These are phyloP conservation scores for Suhomyces pyralidae DNA, from an alignment of 805 yeast species.

Conservation along the genomic window DNA sequence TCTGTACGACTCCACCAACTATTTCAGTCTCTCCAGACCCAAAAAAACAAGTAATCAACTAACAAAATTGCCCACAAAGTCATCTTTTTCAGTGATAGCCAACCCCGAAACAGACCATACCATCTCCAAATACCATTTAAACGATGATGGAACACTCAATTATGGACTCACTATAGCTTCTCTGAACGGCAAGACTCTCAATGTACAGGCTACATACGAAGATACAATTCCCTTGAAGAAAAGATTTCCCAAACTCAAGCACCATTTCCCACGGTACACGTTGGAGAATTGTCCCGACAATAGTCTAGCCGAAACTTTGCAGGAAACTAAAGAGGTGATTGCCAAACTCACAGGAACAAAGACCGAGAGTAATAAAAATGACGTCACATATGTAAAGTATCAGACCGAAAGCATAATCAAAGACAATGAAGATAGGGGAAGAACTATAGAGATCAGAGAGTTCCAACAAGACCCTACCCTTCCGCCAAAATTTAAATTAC, in stretches of 20 bases:
- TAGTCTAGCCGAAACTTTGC: conserved; percentile 45
- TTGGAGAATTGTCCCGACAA: conserved; percentile 43
- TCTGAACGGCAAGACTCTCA: conserved; percentile 12
- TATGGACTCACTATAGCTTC: conserved; percentile 25
- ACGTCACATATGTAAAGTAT: conserved; percentile 20
- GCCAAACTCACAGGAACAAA: conserved; percentile 37
- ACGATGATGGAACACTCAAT: conserved; percentile 26
- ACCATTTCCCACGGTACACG: conserved; percentile 36
- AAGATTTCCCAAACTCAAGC: conserved; percentile 35
- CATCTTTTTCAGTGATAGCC: background rate
- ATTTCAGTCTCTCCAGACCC: background rate
- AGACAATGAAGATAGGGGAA: conserved; percentile 16
- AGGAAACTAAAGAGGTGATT: conserved; percentile 56
- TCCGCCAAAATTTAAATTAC: conserved; percentile 72
- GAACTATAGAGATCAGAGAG: conserved; percentile 65
- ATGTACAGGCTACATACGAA: conserved; percentile 46
- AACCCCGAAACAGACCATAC: conserved; percentile 7
- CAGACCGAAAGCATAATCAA: conserved; percentile 14
- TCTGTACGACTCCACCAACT: conserved; percentile 7
- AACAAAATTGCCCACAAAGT: background rate
- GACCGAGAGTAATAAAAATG: conserved; percentile 29
- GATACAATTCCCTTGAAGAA: conserved; percentile 60
- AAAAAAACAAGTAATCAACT: conserved; percentile 1
- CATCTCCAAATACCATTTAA: conserved; percentile 21
- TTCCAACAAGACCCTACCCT: conserved; percentile 78